Conservation (phyloP, 352 stramenopile genomes). For the Globisporangium barbulae region DNA sequence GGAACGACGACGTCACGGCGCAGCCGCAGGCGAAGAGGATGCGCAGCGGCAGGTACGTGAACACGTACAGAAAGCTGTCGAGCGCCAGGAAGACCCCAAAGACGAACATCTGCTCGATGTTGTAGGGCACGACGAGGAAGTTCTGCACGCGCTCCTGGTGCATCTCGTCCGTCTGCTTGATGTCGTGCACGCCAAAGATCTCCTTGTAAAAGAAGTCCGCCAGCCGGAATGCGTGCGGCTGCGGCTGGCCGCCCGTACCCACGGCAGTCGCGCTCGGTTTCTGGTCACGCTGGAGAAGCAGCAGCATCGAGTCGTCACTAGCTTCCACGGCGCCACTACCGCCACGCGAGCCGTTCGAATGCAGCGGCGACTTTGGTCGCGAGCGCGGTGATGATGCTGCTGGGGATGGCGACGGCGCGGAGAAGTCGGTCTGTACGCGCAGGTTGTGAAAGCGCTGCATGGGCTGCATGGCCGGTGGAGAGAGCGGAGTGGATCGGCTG, state of each 20-base stretch:
- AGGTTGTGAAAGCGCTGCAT: conserved; percentile 35
- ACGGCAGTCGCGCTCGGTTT: neutral
- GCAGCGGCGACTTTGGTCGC: neutral
- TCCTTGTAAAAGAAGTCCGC: conserved; percentile 85
- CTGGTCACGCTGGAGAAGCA: conserved; percentile 4
- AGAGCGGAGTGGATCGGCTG: conserved; percentile 13
- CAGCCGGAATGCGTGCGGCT: conserved; percentile 52
- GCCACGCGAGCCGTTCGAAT: neutral
- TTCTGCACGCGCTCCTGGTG: conserved; percentile 82
- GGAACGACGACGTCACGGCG: conserved; percentile 70
- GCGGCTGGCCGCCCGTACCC: conserved; percentile 12
- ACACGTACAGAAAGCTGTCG: conserved; percentile 97
- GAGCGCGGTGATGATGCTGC: neutral
- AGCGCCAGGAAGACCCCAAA: conserved; percentile 95
- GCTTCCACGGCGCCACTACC: neutral
- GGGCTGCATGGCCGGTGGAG: conserved; percentile 28
- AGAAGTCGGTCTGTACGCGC: conserved; percentile 30
- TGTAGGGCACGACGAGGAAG: conserved; percentile 71
- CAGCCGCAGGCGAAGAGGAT: conserved; percentile 82
- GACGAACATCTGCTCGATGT: conserved; percentile 84
- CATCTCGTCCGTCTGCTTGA: conserved; percentile 67
- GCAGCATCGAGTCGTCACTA: conserved; percentile 1
- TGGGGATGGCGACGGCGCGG: neutral
- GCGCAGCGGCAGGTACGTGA: conserved; percentile 94
- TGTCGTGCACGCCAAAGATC: conserved; percentile 81